Percentiles rank a stretch among this genome's conserved stretches.
phyloP scores from a whole-genome alignment of 164 flowering plant species.

The Euptelea pleiosperma region DNA sequence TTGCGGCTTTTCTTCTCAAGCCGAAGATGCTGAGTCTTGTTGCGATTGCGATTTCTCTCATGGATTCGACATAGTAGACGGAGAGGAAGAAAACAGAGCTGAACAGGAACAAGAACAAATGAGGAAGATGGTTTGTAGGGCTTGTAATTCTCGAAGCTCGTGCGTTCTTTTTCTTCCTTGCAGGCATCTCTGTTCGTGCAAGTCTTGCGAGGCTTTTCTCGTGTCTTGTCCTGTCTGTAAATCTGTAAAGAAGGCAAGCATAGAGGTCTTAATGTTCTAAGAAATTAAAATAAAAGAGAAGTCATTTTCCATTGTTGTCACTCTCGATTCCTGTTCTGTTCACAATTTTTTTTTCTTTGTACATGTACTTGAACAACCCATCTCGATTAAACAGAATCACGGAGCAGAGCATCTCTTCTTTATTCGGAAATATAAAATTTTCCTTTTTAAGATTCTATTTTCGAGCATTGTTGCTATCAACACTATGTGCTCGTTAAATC shows the following conservation, averaged over 20 bases:
- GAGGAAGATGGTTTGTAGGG: constrained; percentile 39
- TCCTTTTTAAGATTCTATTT: too few species aligned
- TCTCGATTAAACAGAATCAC: too few species aligned
- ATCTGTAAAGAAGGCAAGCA: constrained; percentile 32
- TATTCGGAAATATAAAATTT: too few species aligned
- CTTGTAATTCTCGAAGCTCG: constrained; percentile 41
- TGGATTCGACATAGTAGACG: not conserved
- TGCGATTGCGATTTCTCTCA: constrained; percentile 15
- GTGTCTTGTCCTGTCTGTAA: constrained; percentile 68
- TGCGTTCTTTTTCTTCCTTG: constrained; percentile 70
- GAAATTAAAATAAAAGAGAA: constrained; percentile 1
- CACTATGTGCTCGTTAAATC: too few species aligned
- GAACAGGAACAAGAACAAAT: not conserved
- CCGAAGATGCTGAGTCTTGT: constrained; percentile 63
- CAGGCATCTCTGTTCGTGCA: constrained; percentile 70
- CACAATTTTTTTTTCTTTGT: too few species aligned
- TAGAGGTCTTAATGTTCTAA: constrained; percentile 44
- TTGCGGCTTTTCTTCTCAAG: constrained; percentile 18
- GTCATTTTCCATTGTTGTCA: too few species aligned
- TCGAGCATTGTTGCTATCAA: too few species aligned
- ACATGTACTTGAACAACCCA: too few species aligned
- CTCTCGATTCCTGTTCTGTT: too few species aligned
- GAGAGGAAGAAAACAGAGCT: constrained; percentile 8
- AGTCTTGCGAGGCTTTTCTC: constrained; percentile 47
- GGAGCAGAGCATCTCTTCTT: too few species aligned